phyloP scores from a whole-genome alignment of 192 early-diverging fungal species.

The Entomortierella lignicola region DNA sequence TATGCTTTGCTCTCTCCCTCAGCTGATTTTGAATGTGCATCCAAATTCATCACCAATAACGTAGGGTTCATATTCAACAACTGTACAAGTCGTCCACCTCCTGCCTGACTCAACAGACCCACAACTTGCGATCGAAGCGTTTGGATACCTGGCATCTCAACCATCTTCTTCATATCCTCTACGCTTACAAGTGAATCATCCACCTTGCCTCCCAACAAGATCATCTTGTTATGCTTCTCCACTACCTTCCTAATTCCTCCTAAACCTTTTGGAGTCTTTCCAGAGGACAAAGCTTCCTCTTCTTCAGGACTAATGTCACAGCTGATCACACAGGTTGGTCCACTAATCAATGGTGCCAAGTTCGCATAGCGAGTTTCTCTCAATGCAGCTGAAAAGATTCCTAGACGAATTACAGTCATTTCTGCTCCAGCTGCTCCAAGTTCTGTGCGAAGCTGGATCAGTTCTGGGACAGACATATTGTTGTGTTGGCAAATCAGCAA shows the following conservation, averaged over 20 bases:
- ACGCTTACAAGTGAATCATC: conserved; percentile 64
- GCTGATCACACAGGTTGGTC: conserved; percentile 64
- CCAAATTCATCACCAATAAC: conserved; percentile 51
- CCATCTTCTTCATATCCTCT: conserved; percentile 58
- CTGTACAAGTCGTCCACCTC: conserved; percentile 56
- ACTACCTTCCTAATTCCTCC: conserved; percentile 54
- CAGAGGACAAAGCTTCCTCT: conserved; percentile 33
- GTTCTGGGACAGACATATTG: conserved; percentile 67
- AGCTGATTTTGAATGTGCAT: conserved; percentile 48
- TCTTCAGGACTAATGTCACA: conserved; percentile 58
- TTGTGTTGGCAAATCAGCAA: conserved; percentile 70
- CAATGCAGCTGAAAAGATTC: conserved; percentile 61
- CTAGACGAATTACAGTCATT: conserved; percentile 58
- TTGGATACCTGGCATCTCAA: conserved; percentile 61
- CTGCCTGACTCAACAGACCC: conserved; percentile 60
- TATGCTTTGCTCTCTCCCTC: neutral
- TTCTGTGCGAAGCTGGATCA: conserved; percentile 61
- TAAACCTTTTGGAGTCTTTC: conserved; percentile 52
- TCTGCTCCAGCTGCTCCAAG: conserved; percentile 46
- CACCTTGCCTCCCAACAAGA: conserved; percentile 67
- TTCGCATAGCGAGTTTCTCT: conserved; percentile 59
- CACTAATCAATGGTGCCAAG: conserved; percentile 59
- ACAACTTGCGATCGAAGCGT: conserved; percentile 57
- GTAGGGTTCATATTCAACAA: conserved; percentile 56
- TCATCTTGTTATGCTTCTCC: conserved; percentile 65